phyloP scores from a whole-genome alignment of 768 basidiomycete species.

The Hypholoma sublateritium region DNA sequence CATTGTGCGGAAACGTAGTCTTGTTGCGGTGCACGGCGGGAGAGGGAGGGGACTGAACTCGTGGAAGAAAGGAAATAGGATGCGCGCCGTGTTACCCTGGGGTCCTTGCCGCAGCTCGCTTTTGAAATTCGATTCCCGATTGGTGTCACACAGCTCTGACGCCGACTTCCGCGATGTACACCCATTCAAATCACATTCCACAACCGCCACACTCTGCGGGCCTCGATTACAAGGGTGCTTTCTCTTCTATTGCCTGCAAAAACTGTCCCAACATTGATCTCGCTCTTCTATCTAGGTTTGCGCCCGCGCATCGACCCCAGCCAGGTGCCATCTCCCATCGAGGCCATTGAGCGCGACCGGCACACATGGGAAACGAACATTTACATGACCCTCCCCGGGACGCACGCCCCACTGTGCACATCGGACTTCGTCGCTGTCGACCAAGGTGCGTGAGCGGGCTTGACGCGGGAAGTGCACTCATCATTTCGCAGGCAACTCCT shows the following conservation, averaged over 20 bases:
- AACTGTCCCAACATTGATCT: neutral
- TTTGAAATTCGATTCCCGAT: neutral
- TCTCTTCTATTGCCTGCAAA: neutral
- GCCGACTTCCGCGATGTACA: slow-evolving; percentile 33
- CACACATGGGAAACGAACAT: slow-evolving; percentile 72
- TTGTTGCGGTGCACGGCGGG: no score
- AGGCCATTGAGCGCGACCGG: slow-evolving; percentile 76
- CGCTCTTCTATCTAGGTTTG: slow-evolving; percentile 48
- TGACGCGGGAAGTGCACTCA: neutral
- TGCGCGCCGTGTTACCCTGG: no score
- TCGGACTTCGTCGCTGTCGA: slow-evolving; percentile 89
- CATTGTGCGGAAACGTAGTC: no score
- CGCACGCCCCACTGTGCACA: slow-evolving; percentile 78
- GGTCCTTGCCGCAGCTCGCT: neutral
- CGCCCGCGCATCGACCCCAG: slow-evolving; percentile 81
- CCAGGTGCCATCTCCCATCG: slow-evolving; percentile 91
- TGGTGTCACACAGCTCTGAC: neutral
- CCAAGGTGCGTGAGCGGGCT: slow-evolving; percentile 54
- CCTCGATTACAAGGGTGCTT: slow-evolving; percentile 45
- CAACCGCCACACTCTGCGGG: slow-evolving; percentile 74
- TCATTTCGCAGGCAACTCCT: slow-evolving; percentile 69
- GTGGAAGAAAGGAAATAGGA: no score
- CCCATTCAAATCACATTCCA: slow-evolving; percentile 53
- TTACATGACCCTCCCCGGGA: slow-evolving; percentile 57
- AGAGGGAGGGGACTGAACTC: no score